phyloP scores from a whole-genome alignment of 805 yeast genomes.

The Isabelozyma heimii region DNA sequence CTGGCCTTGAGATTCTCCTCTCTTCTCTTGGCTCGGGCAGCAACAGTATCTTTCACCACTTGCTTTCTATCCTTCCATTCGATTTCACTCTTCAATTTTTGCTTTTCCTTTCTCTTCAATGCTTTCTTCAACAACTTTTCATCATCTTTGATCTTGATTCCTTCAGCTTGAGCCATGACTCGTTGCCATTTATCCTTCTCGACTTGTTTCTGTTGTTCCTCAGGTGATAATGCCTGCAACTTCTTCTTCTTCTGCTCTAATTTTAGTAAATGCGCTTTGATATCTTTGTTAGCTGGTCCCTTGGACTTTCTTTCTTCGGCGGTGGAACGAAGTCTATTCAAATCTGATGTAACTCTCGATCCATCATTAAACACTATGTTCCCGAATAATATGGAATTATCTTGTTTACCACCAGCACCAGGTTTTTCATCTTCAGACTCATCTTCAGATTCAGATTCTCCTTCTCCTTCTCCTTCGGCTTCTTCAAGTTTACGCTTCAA shows the following conservation, averaged over 20 bases:
- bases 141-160: conserved; percentile 83
- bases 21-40: conserved; percentile 79
- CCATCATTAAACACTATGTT: conserved; percentile 84
- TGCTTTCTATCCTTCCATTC: conserved; percentile 93
- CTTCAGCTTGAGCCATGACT: conserved; percentile 84
- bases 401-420: conserved; percentile 28
- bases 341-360: conserved; percentile 71
- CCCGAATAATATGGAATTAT: conserved; percentile 60
- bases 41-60: conserved; percentile 69
- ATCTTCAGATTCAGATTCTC: conserved; percentile 28
- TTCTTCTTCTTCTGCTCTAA: conserved; percentile 73
- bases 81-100: conserved; percentile 79
- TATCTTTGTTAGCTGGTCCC: conserved; percentile 84
- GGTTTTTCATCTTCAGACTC: conserved; percentile 30
- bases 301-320: conserved; percentile 55
- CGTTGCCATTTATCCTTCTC: conserved; percentile 84
- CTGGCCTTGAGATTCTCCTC: conserved; percentile 87
- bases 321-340: conserved; percentile 48
- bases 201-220: conserved; percentile 55
- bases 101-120: conserved; percentile 75
- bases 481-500: conserved; percentile 40
- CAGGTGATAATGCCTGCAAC: conserved; percentile 55
- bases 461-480: conserved; percentile 42
- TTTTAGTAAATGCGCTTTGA: conserved; percentile 75
- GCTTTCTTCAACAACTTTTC: conserved; percentile 86